phyloP scores from a whole-genome alignment of 1,284 basidiomycete species.

The Grifola frondosa region DNA sequence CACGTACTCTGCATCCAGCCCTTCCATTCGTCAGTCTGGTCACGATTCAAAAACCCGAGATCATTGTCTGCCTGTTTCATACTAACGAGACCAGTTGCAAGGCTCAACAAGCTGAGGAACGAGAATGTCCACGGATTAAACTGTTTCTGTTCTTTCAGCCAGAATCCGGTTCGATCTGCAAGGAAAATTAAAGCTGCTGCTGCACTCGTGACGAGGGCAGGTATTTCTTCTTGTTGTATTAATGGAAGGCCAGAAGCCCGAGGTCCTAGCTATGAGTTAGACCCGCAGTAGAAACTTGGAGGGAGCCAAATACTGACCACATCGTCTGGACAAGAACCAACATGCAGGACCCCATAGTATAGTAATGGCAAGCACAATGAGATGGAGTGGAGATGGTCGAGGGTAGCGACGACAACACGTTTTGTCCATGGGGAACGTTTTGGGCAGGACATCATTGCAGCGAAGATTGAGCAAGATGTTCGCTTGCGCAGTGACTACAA shows the following conservation, averaged over 20 bases:
- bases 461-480: conserved; percentile 78
- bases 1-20: conserved; percentile 91
- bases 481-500: conserved; percentile 69
- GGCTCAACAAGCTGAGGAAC: conserved; percentile 51
- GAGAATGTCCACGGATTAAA: conserved; percentile 71
- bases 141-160: conserved; percentile 86
- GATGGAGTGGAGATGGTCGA: conserved; percentile 60
- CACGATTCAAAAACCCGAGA: conserved; percentile 83
- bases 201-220: conserved; percentile 63
- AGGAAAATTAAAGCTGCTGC: conserved; percentile 68
- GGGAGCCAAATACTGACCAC: conserved; percentile 25
- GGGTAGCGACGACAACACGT: conserved; percentile 84
- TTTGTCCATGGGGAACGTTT: conserved; percentile 71
- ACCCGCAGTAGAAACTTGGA: neutral
- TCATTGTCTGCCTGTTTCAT: conserved; percentile 76
- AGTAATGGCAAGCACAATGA: conserved; percentile 51
- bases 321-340: conserved; percentile 37
- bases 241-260: conserved; percentile 36
- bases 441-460: conserved; percentile 76
- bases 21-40: conserved; percentile 94
- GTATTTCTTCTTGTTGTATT: conserved; percentile 38
- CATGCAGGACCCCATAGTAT: conserved; percentile 59
- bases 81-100: conserved; percentile 63
- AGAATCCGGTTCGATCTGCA: conserved; percentile 80
- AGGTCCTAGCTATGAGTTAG: conserved; percentile 23